Evolutionary conservation across 1,284 basidiomycete genomes (phyloP).

Genomic region (Thecaphora thlaspeos): DNA sequence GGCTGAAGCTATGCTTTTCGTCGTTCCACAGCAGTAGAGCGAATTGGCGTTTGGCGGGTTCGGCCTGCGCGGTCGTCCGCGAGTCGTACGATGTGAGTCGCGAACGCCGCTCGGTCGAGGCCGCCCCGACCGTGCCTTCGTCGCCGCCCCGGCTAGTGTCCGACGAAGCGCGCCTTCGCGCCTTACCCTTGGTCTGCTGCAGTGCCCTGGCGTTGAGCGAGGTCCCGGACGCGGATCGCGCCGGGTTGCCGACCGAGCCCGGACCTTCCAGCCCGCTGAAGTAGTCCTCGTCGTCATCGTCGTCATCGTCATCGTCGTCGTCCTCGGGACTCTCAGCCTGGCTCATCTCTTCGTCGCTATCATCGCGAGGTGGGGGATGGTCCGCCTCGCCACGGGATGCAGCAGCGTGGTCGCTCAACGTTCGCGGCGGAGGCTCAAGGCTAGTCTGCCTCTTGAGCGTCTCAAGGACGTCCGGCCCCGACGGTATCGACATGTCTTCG

Average conservation of each 20-base stretch:
- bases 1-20: conserved; percentile 91
- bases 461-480: conserved; percentile 61
- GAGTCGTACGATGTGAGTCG: conserved; percentile 2
- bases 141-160: background rate
- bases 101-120: background rate
- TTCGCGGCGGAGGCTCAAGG: conserved; percentile 11
- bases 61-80: conserved; percentile 1
- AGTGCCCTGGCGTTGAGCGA: background rate
- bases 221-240: background rate
- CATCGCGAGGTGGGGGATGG: conserved; percentile 12
- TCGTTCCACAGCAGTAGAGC: conserved; percentile 93
- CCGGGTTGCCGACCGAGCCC: background rate
- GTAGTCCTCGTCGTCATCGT: conserved; percentile 3
- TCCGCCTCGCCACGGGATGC: too few relatives aligned
- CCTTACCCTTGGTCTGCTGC: background rate
- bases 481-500: conserved; percentile 67
- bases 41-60: conserved; percentile 62
- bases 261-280: background rate
- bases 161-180: background rate
- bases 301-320: conserved; percentile 29
- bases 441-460: conserved; percentile 68
- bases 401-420: conserved; percentile 7
- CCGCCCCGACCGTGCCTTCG: too few relatives aligned
- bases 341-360: conserved; percentile 36
- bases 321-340: conserved; percentile 19